Percentiles rank a stretch among this genome's conserved stretches.
phyloP scores from a whole-genome alignment of 331 rosid species.

The Spiraea crenata region DNA sequence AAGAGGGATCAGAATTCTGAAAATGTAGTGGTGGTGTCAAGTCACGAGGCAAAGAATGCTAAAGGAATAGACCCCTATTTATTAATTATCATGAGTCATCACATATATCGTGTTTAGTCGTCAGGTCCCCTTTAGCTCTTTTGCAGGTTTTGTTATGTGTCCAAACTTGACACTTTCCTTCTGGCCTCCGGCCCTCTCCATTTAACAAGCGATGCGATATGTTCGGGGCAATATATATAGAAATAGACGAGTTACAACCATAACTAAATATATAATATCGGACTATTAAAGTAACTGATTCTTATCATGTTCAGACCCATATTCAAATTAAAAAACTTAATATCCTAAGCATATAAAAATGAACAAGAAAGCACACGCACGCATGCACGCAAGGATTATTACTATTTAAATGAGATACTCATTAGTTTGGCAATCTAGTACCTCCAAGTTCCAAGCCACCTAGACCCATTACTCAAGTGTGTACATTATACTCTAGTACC shows the following conservation, averaged over 20 bases:
- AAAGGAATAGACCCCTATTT: constrained; percentile 39
- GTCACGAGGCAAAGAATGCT: constrained; percentile 65
- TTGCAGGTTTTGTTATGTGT: constrained; percentile 44
- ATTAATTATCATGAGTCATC: constrained; percentile 22
- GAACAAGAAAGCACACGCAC: neutral
- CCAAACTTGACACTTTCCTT: neutral
- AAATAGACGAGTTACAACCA: too few relatives aligned
- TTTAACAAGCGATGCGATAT: too few relatives aligned
- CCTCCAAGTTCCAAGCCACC: constrained; percentile 19
- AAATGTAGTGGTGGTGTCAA: constrained; percentile 52
- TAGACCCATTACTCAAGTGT: constrained; percentile 7
- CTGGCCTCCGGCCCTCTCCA: too few relatives aligned
- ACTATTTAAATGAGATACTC: constrained; percentile 17
- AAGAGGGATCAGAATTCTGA: constrained; percentile 22
- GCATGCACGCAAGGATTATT: neutral
- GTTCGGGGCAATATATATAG: too few relatives aligned
- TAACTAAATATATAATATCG: too few relatives aligned
- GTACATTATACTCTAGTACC: neutral
- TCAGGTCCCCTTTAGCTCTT: constrained; percentile 36
- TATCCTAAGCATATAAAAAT: too few relatives aligned
- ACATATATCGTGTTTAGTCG: constrained; percentile 8
- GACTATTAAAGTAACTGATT: too few relatives aligned
- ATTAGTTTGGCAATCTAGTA: neutral
- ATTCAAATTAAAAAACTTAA: too few relatives aligned
- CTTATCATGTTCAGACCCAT: too few relatives aligned